phyloP scores from a whole-genome alignment of 2,329 filamentous ascomycete species.

The Clarireedia monteithiana region DNA sequence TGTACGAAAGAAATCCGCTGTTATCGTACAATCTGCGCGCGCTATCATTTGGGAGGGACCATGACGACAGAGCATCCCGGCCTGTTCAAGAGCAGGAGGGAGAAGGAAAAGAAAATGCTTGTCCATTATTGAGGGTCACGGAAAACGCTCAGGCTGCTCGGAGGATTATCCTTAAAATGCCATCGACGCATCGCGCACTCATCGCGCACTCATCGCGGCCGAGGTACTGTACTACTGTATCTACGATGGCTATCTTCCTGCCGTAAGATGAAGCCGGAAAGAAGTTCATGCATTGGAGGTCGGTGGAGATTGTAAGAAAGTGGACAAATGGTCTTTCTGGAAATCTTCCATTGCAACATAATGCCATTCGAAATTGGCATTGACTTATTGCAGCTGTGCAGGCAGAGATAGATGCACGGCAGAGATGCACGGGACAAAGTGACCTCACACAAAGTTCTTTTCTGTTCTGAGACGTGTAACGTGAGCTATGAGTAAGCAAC shows the following conservation, averaged over 20 bases:
- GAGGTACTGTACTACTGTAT: too few relatives aligned
- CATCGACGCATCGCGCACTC: too few relatives aligned
- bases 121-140: not conserved
- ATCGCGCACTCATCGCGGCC: not conserved
- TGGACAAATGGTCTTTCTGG: not conserved
- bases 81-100: not conserved
- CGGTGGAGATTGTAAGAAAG: not conserved
- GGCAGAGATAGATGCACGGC: too few relatives aligned
- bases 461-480: too few relatives aligned
- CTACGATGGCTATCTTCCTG: not conserved
- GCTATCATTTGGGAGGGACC: not conserved
- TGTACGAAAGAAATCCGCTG: not conserved
- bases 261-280: not conserved
- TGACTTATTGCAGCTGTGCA: too few relatives aligned
- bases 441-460: too few relatives aligned
- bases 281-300: not conserved
- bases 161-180: not conserved
- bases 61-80: not conserved
- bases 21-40: not conserved
- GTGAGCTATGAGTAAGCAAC: too few relatives aligned
- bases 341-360: too few relatives aligned
- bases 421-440: too few relatives aligned
- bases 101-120: too few relatives aligned
- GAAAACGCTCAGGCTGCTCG: not conserved
- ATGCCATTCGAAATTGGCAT: too few relatives aligned